Conservation (phyloP, 352 stramenopile genomes). For the Pythium dissimile region DNA sequence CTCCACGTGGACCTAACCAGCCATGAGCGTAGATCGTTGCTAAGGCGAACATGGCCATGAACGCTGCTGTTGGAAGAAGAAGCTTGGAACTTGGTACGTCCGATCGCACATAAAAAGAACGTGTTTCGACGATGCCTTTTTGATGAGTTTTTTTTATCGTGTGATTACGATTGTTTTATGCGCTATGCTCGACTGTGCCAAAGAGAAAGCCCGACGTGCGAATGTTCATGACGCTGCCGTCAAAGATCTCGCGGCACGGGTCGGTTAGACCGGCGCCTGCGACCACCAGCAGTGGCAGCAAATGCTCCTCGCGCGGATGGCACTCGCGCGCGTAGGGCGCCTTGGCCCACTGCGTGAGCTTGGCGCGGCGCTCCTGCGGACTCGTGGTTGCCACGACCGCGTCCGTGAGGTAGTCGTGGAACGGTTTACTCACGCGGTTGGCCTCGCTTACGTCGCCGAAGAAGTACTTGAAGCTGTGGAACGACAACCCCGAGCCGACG, state of each 20-base stretch:
- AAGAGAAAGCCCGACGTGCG: constrained; percentile 14
- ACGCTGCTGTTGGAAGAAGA: too few species aligned
- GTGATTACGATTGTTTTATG: too few species aligned
- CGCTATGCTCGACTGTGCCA: background rate
- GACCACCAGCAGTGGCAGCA: constrained; percentile 50
- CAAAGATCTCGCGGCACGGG: constrained; percentile 14
- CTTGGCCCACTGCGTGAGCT: constrained; percentile 35
- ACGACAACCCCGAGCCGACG: constrained; percentile 63
- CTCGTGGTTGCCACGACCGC: constrained; percentile 8
- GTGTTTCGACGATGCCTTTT: too few species aligned
- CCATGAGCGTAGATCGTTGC: too few species aligned
- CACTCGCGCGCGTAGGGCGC: constrained; percentile 30
- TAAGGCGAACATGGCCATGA: too few species aligned
- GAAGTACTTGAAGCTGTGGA: constrained; percentile 20
- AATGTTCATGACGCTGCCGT: constrained; percentile 1
- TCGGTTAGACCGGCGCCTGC: constrained; percentile 47
- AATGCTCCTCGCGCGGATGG: constrained; percentile 42
- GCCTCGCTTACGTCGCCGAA: background rate
- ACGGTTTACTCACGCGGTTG: constrained; percentile 10
- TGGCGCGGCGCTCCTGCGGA: constrained; percentile 1
- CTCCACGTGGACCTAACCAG: background rate
- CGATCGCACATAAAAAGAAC: too few species aligned
- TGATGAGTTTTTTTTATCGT: too few species aligned
- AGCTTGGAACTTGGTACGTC: too few species aligned
- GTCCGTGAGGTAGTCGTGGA: constrained; percentile 16